Conservation (phyloP, 2,329 filamentous ascomycete species). For the Blumeria hordei region DNA sequence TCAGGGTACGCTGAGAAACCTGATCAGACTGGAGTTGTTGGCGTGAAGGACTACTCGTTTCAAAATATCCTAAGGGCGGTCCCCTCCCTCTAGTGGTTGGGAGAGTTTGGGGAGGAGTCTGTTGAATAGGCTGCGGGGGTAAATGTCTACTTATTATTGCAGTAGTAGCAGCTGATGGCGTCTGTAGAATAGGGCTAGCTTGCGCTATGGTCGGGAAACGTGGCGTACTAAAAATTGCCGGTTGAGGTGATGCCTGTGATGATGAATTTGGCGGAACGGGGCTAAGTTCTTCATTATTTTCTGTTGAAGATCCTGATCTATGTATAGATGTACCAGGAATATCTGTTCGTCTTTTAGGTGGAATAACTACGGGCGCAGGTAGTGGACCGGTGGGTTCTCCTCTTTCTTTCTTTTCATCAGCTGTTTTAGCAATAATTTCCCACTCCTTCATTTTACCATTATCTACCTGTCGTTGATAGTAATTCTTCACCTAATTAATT, state of each 20-base stretch:
- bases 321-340: conserved; percentile 17
- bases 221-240: conserved; percentile 5
- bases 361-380: conserved; percentile 28
- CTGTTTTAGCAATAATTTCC: conserved; percentile 33
- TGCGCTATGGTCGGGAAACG: conserved; percentile 14
- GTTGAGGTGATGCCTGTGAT: conserved; percentile 11
- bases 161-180: conserved; percentile 7
- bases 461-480: conserved; percentile 38
- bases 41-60: conserved; percentile 7
- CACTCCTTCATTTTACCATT: conserved; percentile 29
- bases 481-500: conserved; percentile 40
- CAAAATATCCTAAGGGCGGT: conserved; percentile 13
- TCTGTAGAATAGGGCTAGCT: conserved; percentile 13
- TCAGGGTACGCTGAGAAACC: conserved; percentile 9
- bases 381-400: conserved; percentile 36
- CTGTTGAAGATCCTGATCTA: conserved; percentile 23
- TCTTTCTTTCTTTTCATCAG: conserved; percentile 28
- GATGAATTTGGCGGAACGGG: conserved; percentile 6
- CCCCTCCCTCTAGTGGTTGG: conserved; percentile 7
- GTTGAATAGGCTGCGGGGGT: conserved; percentile 9
- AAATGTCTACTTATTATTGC: conserved; percentile 10
- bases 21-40: conserved; percentile 8
- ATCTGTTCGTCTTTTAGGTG: conserved; percentile 27
- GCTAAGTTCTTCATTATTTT: conserved; percentile 20
- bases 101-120: not conserved